Conservation (phyloP, 2,329 filamentous ascomycete species). For the Penicillium sp. region DNA sequence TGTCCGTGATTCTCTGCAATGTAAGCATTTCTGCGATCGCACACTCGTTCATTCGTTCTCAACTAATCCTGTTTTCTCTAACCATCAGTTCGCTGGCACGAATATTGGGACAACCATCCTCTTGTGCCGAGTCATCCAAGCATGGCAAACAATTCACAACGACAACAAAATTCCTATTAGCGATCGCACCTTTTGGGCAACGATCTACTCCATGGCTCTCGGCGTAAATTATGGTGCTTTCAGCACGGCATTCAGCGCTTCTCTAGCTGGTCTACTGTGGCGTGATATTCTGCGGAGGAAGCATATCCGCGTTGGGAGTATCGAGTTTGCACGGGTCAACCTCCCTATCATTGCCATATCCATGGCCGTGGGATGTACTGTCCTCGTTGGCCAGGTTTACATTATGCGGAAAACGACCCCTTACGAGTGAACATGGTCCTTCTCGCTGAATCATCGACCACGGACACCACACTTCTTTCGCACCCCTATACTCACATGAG, state of each 20-base stretch:
- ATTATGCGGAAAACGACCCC: conserved; percentile 49
- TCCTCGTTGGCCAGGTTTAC: conserved; percentile 66
- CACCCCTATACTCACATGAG: neutral
- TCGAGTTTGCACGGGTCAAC: conserved; percentile 70
- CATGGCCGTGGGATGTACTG: conserved; percentile 64
- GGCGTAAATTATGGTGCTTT: conserved; percentile 76
- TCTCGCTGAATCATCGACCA: too few species aligned
- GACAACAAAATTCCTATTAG: conserved; percentile 53
- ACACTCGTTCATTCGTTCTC: neutral
- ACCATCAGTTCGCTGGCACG: conserved; percentile 67
- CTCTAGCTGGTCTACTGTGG: conserved; percentile 71
- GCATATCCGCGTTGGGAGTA: conserved; percentile 63
- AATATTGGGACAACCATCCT: conserved; percentile 77
- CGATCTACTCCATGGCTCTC: conserved; percentile 72
- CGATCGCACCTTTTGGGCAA: conserved; percentile 70
- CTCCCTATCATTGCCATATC: conserved; percentile 69
- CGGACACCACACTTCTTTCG: neutral
- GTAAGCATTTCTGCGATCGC: conserved; percentile 51
- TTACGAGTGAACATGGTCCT: conserved; percentile 30
- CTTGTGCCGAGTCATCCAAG: conserved; percentile 68
- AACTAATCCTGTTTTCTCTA: conserved; percentile 10
- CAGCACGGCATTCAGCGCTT: conserved; percentile 70
- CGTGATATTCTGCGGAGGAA: conserved; percentile 69
- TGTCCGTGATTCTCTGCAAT: conserved; percentile 71
- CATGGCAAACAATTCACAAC: conserved; percentile 64